Evolutionary conservation across 2,329 filamentous ascomycete genomes (phyloP), one percentile per base, ranked within the genome.

Genomic region (Venturia nashicola): DNA sequence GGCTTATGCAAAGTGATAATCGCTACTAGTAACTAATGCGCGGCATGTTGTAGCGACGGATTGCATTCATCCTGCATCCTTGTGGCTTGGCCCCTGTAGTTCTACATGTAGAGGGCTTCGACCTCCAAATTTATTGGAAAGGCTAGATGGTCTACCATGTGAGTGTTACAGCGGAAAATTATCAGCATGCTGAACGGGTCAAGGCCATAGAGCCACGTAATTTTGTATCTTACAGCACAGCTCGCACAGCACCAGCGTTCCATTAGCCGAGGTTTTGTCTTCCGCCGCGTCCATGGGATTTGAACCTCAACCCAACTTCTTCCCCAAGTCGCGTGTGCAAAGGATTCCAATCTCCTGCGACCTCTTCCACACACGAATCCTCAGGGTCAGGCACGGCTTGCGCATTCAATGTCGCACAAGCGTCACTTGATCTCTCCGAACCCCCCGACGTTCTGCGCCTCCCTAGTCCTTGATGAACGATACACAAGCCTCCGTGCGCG

Each of bases 391-490:
- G 46, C 16, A 51, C 46, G 20, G 5, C 46, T 51, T 51, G 46
- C 20, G 46, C 46, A 14, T 51, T 51, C 46, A 14, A 51, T 51
- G 46, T 51, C 46, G 46, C 46, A 51, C 46, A 51, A 51, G 46
- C 46, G 46, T 20, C 46, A 51, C 51, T 57, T 57, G 51, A 57
- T 57, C 51, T 57, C 65, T 67, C 69, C 68, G 70, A 67, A 67
- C 67, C 68, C 69, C 69, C 67, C 69, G 70, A 69, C 68, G 69
- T 69, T 65, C 65, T 69, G 68, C 67, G 65, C 68, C 71, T 67
- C 39, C 63, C 68, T 68, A 67, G 65, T 69, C 67, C 68, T 75
- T 72, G 71, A 76, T 76, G 74, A 69, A 71, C 69, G 72, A 73
- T 69, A 69, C 70, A 68, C 70, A 68, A 67, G 65, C 66, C 64